A percentile compares a stretch with the other conserved stretches of the same genome.
Evolutionary conservation across 805 yeast genomes (phyloP).

Genomic region (Ogataea minuta): DNA sequence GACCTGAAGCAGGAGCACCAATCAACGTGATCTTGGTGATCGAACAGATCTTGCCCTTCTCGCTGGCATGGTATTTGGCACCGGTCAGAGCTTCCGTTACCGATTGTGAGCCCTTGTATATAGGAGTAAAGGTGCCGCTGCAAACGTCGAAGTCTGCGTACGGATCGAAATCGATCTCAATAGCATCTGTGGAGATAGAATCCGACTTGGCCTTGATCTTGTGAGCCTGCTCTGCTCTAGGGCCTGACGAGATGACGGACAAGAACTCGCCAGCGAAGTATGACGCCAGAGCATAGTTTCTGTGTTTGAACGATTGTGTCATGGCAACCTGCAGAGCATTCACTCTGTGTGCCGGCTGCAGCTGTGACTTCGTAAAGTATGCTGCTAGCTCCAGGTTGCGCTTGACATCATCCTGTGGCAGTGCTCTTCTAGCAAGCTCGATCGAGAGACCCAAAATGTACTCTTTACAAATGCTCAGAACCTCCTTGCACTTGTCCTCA

Average conservation of each 20-base stretch:
- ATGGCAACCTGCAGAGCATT: conserved; percentile 94
- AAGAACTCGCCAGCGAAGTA: conserved; percentile 85
- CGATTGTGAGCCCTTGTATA: conserved; percentile 69
- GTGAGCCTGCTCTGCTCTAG: conserved; percentile 85
- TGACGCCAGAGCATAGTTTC: conserved; percentile 85
- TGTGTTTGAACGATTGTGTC: conserved; percentile 85
- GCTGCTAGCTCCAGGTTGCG: conserved; percentile 95
- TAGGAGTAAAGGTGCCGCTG: conserved; percentile 83
- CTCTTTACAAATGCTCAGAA: conserved; percentile 75
- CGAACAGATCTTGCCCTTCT: conserved; percentile 75
- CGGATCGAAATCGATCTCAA: conserved; percentile 90
- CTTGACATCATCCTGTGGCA: conserved; percentile 68
- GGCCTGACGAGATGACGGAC: conserved; percentile 64
- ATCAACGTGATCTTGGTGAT: conserved; percentile 75
- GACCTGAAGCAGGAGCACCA: conserved; percentile 92
- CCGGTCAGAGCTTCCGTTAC: conserved; percentile 85
- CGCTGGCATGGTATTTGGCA: conserved; percentile 75
- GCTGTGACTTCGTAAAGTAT: conserved; percentile 82
- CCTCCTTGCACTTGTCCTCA: conserved; percentile 69
- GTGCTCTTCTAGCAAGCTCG: conserved; percentile 82
- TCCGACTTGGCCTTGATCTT: conserved; percentile 82
- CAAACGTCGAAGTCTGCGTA: conserved; percentile 89
- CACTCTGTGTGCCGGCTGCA: conserved; percentile 78
- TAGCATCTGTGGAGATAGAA: conserved; percentile 75
- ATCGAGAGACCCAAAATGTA: conserved; percentile 90